Evolutionary conservation across 2,329 filamentous ascomycete species (phyloP), one percentile per base, ranked within the genome.

Genomic region (Calonectria montana): DNA sequence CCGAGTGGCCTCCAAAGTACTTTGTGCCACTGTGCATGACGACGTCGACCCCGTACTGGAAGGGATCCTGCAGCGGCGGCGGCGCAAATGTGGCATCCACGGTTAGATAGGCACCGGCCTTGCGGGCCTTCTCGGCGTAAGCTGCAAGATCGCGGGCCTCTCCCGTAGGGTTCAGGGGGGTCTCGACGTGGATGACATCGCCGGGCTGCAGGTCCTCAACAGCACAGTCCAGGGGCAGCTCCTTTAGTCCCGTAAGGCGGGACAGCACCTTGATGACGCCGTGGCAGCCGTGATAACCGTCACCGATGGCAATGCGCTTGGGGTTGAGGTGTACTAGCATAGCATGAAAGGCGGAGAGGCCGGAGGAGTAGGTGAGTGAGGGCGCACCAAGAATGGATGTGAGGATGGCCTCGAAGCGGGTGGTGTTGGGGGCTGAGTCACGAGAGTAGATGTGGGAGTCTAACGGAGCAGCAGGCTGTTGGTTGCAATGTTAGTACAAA

Each of bases 1-100:
- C 97, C 75, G 93, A 96, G 85, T 99, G 97, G 0, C 97, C 97
- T 23, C 97, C 97, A 76, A 99, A 91, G 84, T 98, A 99, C 87
- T 98, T 99, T 21, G 96, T 98, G 4, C 95, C 97, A 64, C 90
- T 93, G 84, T 99, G 97, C 94, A 98, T 94, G 39, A 98, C 90
- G 1, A 96, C 84, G 83, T 98, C 96, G 31, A 93, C 95, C 57
- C 95, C 96, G 82, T 90, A 93, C 31, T 83, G 81, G 79, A 98
- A 97, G 0, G 97, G 96, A 79, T 98, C 94, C 81, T 95, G 93
- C 70, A 99, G 86, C 31, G 94, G 94, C 37, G 97, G 97, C 47
- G 97, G 97, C 3, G 92, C 97, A 84, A 99, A 98, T 0, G 97
- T 99, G 2, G 94, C 92, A 83, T 99, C 97, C 1, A 98, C 93